A percentile compares a stretch with the other conserved stretches of the same genome.
Evolutionary conservation across 129 eudicot genomes (phyloP).

Genomic region (Tanacetum coccineum): DNA sequence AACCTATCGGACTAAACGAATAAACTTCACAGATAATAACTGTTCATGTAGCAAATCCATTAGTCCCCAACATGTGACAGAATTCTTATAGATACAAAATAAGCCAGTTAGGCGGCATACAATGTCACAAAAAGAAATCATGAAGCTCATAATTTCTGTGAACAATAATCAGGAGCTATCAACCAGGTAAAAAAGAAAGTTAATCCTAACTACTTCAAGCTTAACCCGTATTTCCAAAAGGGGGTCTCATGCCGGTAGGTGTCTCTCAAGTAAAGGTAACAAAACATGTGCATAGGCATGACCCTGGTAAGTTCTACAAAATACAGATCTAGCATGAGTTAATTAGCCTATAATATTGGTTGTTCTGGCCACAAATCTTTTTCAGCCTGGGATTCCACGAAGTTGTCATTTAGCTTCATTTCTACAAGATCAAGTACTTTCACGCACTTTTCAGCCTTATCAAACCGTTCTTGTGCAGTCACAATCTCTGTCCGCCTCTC

Average conservation of each 20-base stretch:
- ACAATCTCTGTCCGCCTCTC: constrained; percentile 21
- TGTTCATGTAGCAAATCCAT: too few relatives aligned
- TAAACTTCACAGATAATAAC: too few relatives aligned
- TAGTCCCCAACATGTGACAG: too few relatives aligned
- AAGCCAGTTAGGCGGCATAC: too few relatives aligned
- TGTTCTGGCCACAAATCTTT: constrained; percentile 3
- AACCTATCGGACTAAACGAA: neutral
- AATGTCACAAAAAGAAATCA: too few relatives aligned
- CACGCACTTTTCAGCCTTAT: constrained; percentile 27
- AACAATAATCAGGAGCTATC: too few relatives aligned
- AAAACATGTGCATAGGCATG: neutral
- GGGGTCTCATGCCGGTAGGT: neutral
- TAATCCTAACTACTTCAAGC: neutral
- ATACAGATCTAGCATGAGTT: neutral
- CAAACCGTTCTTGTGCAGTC: constrained; percentile 18
- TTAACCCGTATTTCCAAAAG: neutral
- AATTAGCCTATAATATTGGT: constrained; percentile 6
- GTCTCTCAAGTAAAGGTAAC: neutral
- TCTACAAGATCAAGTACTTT: constrained; percentile 25
- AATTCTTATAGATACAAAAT: too few relatives aligned
- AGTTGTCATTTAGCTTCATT: constrained; percentile 18
- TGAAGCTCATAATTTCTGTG: too few relatives aligned
- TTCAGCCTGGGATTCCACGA: constrained; percentile 17
- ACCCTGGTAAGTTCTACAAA: neutral
- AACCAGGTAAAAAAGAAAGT: too few relatives aligned